Percentiles rank a stretch among this genome's conserved stretches.
Evolutionary conservation across 805 yeast species (phyloP).

Genomic region (Cyberlindnera petersonii): DNA sequence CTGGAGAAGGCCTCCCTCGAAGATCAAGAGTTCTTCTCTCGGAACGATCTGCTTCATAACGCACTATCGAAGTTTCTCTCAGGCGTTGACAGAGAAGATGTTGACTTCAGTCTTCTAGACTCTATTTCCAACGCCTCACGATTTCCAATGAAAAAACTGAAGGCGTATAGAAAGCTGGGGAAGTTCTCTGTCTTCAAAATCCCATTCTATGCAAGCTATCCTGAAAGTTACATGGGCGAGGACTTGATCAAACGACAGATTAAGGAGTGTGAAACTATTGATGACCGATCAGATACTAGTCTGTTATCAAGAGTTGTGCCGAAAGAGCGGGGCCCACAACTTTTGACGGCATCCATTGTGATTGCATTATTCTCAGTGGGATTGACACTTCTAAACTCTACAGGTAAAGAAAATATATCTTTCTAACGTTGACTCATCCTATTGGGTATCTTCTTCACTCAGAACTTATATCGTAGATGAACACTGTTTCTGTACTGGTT

Average conservation of each 20-base stretch:
- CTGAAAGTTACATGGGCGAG: not conserved
- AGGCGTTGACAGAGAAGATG: conserved; percentile 23
- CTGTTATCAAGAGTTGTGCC: not conserved
- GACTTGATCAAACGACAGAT: not conserved
- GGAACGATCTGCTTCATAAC: conserved; percentile 40
- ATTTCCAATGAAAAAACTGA: conserved; percentile 7
- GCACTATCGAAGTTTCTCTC: conserved; percentile 29
- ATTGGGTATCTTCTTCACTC: too few species aligned
- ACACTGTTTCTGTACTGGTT: conserved; percentile 68
- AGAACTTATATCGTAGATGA: conserved; percentile 73
- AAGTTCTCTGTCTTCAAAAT: conserved; percentile 26
- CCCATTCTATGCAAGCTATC: not conserved
- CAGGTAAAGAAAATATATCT: not conserved
- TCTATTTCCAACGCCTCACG: not conserved
- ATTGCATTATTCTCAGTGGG: not conserved
- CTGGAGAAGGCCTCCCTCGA: conserved; percentile 27
- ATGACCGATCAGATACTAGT: not conserved
- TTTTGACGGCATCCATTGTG: conserved; percentile 8
- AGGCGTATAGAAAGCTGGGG: conserved; percentile 9
- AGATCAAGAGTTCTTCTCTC: conserved; percentile 32
- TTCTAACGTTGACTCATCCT: too few species aligned
- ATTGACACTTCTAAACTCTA: not conserved
- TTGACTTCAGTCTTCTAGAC: conserved; percentile 9
- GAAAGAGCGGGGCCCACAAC: conserved; percentile 3
- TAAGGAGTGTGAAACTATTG: not conserved